Percentiles rank a stretch among this genome's conserved stretches.
Conservation (phyloP, 805 yeast species). For the Blastobotrys robertii region DNA sequence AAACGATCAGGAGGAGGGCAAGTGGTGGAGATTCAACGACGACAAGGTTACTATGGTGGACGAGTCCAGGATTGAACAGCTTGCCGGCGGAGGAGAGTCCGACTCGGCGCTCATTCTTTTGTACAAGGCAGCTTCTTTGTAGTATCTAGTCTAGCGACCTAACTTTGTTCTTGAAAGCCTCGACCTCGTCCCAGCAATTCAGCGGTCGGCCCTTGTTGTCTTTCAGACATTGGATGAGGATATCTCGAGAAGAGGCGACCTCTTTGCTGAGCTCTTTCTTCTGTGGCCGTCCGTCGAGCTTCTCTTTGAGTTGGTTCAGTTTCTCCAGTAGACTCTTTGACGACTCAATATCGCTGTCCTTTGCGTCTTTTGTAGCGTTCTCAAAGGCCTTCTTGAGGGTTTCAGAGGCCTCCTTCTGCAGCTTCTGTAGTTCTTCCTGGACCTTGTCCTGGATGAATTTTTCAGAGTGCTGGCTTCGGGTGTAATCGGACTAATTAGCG, state of each 20-base stretch:
- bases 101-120: conserved; percentile 87
- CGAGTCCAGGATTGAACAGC: conserved; percentile 68
- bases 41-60: conserved; percentile 74
- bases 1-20: conserved; percentile 51
- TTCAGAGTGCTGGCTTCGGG: conserved; percentile 26
- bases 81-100: conserved; percentile 96
- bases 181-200: conserved; percentile 25
- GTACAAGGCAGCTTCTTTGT: conserved; percentile 53
- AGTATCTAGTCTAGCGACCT: not conserved
- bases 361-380: conserved; percentile 11
- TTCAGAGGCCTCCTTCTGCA: conserved; percentile 23
- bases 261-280: conserved; percentile 22
- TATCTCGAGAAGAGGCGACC: conserved; percentile 20
- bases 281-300: conserved; percentile 24
- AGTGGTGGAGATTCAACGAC: conserved; percentile 94
- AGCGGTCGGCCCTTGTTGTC: conserved; percentile 24
- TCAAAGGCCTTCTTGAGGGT: conserved; percentile 16
- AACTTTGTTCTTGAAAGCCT: conserved; percentile 14
- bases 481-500: conserved; percentile 25
- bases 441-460: conserved; percentile 28
- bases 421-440: conserved; percentile 24
- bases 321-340: conserved; percentile 18
- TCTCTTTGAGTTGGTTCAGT: conserved; percentile 22
- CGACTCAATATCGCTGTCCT: conserved; percentile 12
- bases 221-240: conserved; percentile 23